These are phyloP conservation scores for Candida oleophila DNA, from an alignment of 805 yeast species.

Conservation along the genomic window DNA sequence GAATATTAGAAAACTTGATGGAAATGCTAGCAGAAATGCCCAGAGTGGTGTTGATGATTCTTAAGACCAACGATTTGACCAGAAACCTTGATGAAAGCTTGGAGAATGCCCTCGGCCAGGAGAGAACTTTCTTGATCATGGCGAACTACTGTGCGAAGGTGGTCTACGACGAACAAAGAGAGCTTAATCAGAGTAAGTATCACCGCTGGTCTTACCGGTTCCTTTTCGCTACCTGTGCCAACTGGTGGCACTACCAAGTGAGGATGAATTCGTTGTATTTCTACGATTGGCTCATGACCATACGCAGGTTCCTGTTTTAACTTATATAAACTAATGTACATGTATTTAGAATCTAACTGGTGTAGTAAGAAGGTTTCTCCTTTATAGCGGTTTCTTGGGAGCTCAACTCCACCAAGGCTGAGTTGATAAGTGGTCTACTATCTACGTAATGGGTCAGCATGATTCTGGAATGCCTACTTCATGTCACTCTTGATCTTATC, in stretches of 20 bases:
- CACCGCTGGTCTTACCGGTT: slow-evolving; percentile 19
- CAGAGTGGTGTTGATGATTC: slow-evolving; percentile 74
- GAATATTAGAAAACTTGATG: slow-evolving; percentile 75
- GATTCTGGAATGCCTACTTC: slow-evolving; percentile 1
- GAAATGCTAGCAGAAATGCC: slow-evolving; percentile 77
- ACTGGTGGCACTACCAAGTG: slow-evolving; percentile 36
- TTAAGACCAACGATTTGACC: slow-evolving; percentile 93
- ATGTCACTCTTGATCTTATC: slow-evolving; percentile 67
- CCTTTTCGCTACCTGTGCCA: slow-evolving; percentile 13
- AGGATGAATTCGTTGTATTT: slow-evolving; percentile 30
- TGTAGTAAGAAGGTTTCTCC: too few relatives aligned
- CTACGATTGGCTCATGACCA: slow-evolving; percentile 31
- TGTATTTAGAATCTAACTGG: neutral
- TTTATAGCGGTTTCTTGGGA: too few relatives aligned
- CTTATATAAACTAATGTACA: neutral
- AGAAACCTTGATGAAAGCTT: slow-evolving; percentile 84
- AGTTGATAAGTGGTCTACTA: too few relatives aligned
- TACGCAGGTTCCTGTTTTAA: slow-evolving; percentile 7
- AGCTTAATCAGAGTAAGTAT: slow-evolving; percentile 23
- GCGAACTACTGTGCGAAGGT: slow-evolving; percentile 85
- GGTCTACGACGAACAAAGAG: slow-evolving; percentile 67
- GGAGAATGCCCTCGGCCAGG: slow-evolving; percentile 80
- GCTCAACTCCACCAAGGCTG: too few relatives aligned
- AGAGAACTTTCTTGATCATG: slow-evolving; percentile 83
- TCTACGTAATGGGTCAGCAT: too few relatives aligned